These are phyloP conservation scores for Hanseniaspora gamundiae DNA, from an alignment of 1,139 yeast genomes.

Conservation along the genomic window DNA sequence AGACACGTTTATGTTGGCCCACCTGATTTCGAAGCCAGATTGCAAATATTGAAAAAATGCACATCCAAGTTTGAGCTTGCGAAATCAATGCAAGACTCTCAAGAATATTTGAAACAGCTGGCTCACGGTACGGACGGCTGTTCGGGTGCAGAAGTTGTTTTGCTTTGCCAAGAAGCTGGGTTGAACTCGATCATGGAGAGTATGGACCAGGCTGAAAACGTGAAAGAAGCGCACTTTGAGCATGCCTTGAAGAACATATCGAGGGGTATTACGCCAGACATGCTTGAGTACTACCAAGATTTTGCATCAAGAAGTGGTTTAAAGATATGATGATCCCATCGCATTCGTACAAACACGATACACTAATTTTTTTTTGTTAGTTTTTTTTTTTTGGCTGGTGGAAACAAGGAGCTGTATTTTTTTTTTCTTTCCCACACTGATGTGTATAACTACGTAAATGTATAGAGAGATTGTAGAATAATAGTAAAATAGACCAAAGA, in stretches of 20 bases:
- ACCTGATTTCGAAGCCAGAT: constrained; percentile 70
- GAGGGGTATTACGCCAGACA: constrained; percentile 69
- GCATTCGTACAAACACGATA: too few relatives aligned
- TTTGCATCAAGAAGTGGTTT: constrained; percentile 33
- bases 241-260: constrained; percentile 57
- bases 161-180: constrained; percentile 92
- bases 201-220: constrained; percentile 35
- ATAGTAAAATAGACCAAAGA: too few relatives aligned
- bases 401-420: too few relatives aligned
- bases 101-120: constrained; percentile 34
- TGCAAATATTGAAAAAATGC: constrained; percentile 60
- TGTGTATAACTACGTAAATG: too few relatives aligned
- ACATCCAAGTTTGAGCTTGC: constrained; percentile 38
- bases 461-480: too few relatives aligned
- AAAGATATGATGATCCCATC: neutral
- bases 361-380: too few relatives aligned
- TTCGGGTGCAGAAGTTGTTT: constrained; percentile 91
- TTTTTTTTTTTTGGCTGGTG: too few relatives aligned
- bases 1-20: constrained; percentile 87
- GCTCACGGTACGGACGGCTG: constrained; percentile 70
- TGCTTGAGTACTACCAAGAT: constrained; percentile 61
- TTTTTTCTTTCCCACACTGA: too few relatives aligned
- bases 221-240: constrained; percentile 54
- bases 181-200: constrained; percentile 80
- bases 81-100: constrained; percentile 19